Base-by-base conservation (phyloP, 768 basidiomycete species). In the Gautieria morchelliformis region DNA sequence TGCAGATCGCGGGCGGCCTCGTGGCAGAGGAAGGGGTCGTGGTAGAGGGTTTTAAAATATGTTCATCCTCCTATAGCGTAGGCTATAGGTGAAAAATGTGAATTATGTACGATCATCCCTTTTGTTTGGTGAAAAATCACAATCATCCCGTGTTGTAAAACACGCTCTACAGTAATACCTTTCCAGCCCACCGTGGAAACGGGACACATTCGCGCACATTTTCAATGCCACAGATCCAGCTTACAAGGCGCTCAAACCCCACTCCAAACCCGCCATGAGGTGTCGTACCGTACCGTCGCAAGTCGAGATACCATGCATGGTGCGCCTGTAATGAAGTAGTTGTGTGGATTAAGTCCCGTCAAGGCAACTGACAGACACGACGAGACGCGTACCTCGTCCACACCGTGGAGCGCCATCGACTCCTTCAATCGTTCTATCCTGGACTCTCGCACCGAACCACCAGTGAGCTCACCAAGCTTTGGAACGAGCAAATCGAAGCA, bases 401-500 rank as follows among this genome's bases (percentile, higher is more conserved):
- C 67, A 15, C 77, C 78, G 44, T 75, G 70, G 33, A 63, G 63
- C 14, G 64, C 62, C 75, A 96, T 80, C 44, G 75, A 74, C 24
- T 63, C 66, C 56, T 73, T 67, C 27, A 94, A 71, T 11, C 75
- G 64, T 11, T 77, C 77, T 39, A 71, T 58, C 40, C 89, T 76
- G 63, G 93, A 90, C 67, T 93, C 88, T 59, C 96, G 79, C 40
- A 98, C 74, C 41, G 91, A 94, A 4, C 96, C 96, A 1, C 96
- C 96, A 0, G 81, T 87, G 20, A 99, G 78, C 71, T 99, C 96
- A 4, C 95, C 95, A 1, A 93, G 72, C 22, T 78, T 71, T 0
- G 95, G 96, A 5, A 98, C 82, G 53, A 99, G 78, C 17, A 99
- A 76, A 67, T 99, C 96, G 64, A 99, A 96, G 71, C 95, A 98